These are phyloP conservation scores for Melampsora larici-populina DNA, from an alignment of 1,284 basidiomycete species.

Conservation along the genomic window DNA sequence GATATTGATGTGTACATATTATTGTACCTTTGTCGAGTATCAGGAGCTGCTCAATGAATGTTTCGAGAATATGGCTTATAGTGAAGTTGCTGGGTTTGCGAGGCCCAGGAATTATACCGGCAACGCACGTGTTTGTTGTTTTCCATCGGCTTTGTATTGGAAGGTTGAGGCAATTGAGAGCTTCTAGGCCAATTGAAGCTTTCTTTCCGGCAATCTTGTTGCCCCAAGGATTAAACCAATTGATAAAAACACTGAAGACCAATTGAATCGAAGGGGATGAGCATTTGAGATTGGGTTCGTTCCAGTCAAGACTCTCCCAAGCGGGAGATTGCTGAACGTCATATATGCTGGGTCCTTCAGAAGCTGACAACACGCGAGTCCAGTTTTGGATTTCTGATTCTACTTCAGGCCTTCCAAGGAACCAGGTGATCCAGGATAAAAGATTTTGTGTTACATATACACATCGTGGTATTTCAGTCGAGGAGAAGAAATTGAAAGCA, in stretches of 20 bases:
- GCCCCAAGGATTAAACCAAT: conserved; percentile 24
- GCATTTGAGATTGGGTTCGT: not conserved
- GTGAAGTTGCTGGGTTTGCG: not conserved
- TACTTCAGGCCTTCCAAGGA: not conserved
- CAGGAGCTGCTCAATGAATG: not conserved
- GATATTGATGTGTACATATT: not conserved
- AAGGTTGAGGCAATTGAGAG: conserved; percentile 22
- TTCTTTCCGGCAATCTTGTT: conserved; percentile 19
- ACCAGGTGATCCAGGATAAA: not conserved
- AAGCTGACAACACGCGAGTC: not conserved
- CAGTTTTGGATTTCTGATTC: conserved; percentile 1
- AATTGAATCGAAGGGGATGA: too few species aligned
- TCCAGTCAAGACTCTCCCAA: not conserved
- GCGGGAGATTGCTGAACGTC: conserved; percentile 19
- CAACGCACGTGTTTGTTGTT: not conserved
- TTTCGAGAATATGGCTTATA: not conserved
- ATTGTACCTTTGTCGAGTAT: too few species aligned
- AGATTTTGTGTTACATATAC: not conserved
- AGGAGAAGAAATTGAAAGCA: not conserved
- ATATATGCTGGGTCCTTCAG: not conserved
- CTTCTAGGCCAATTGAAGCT: conserved; percentile 1
- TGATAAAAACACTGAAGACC: conserved; percentile 9
- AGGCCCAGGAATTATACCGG: conserved; percentile 18
- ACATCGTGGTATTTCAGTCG: not conserved
- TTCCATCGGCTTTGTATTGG: not conserved